Evolutionary conservation across 306 rosid species (phyloP), one percentile per base, ranked within the genome.

Genomic region (Parietaria judaica): DNA sequence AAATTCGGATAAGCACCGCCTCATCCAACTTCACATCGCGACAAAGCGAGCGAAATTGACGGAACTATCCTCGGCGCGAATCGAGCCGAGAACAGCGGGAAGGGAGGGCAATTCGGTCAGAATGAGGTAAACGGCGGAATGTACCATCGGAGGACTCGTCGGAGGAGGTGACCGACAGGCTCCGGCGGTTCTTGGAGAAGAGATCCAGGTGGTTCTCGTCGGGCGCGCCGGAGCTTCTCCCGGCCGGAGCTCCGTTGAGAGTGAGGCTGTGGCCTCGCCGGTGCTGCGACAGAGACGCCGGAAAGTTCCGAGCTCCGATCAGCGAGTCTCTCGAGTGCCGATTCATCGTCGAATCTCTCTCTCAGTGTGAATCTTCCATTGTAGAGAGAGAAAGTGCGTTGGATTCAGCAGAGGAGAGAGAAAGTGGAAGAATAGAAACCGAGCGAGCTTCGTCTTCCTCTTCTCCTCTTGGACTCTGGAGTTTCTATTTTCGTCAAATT

Each of bases 81-180:
- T 17, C 39, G n/a, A n/a, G n/a, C 34, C 43, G 4, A 55, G n/a
- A 16, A 17, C 9, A 12, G 12, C 10, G 51, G 35, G 6, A 5
- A 50, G 4, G 14, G 8, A 35, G 50, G 44, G 50, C 66, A 35
- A 38, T 53, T 8, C 11, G 3, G 37, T 9, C 16, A 8, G 14
- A 11, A 14, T 16, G 73, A 7, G 0, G 52, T 34, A 9, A 1
- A 12, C 3, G 6, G 57, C 3, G 3, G 31, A 71, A 43, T 58
- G 68, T 75, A 91, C 98, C 96, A 66, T 88, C 96, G 45, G 95
- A 86, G 44, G 96, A 85, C n/a, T 84, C 95, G 14, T 88, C 95
- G 14, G 95, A 83, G 41, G 95, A 79, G 35, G 92, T 72, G 47
- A 91, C 70, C 2, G 89, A 82, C 73, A 83, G 95, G 51, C 86